phyloP scores from a whole-genome alignment of 2,329 filamentous ascomycete species.

The Monosporascus ibericus region DNA sequence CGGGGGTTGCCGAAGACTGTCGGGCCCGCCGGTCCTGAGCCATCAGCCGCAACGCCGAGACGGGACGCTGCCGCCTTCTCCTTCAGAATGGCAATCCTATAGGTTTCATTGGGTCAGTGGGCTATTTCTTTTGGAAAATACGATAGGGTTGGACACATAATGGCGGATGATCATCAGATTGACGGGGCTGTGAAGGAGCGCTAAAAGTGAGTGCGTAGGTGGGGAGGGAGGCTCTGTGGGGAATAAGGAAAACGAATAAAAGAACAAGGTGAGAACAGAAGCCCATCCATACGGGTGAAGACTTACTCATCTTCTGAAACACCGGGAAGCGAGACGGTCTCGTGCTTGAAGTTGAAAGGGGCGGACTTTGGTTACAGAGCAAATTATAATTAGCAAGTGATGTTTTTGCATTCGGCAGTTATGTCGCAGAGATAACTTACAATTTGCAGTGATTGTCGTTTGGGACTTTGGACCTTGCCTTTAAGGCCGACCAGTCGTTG shows the following conservation, averaged over 20 bases:
- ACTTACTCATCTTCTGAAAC: slow-evolving; percentile 55
- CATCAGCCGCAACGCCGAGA: slow-evolving; percentile 36
- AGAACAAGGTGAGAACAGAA: background rate
- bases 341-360: slow-evolving; percentile 53
- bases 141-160: background rate
- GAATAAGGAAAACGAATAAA: background rate
- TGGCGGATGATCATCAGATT: background rate
- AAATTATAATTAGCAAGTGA: slow-evolving; percentile 15
- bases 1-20: slow-evolving; percentile 17
- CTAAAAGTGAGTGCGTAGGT: background rate
- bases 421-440: slow-evolving; percentile 12
- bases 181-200: background rate
- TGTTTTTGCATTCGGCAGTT: background rate
- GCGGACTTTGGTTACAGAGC: slow-evolving; percentile 39
- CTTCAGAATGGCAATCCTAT: slow-evolving; percentile 42
- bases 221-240: background rate
- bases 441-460: slow-evolving; percentile 21
- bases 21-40: slow-evolving; percentile 1
- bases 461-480: slow-evolving; percentile 11
- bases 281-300: background rate
- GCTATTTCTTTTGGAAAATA: background rate
- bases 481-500: slow-evolving; percentile 18
- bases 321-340: slow-evolving; percentile 46
- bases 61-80: slow-evolving; percentile 46
- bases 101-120: slow-evolving; percentile 1